A percentile compares a stretch with the other conserved stretches of the same genome.
These are phyloP conservation scores for Eimeria mitis DNA, from an alignment of 169 alveolate species.

Conservation along the genomic window DNA sequence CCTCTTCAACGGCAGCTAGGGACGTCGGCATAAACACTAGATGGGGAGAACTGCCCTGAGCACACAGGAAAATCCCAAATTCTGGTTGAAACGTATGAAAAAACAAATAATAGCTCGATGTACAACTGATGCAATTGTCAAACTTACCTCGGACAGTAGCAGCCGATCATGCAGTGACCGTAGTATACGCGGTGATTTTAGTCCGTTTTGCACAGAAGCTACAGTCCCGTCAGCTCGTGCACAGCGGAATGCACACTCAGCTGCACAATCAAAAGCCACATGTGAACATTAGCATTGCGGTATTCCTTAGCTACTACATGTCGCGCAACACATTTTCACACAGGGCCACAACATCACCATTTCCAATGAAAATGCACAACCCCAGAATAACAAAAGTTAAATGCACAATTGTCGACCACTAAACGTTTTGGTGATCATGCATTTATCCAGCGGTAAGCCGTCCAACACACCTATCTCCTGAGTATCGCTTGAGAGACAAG, in stretches of 20 bases:
- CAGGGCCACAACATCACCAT: background rate
- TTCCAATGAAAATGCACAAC: background rate
- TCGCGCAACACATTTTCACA: background rate
- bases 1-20: conserved; percentile 76
- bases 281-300: background rate
- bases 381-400: background rate
- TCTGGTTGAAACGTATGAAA: background rate
- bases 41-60: conserved; percentile 43
- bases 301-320: background rate
- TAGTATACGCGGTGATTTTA: conserved; percentile 66
- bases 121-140: background rate
- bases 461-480: conserved; percentile 25
- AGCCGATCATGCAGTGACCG: conserved; percentile 67
- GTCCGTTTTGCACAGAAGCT: conserved; percentile 79
- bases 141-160: conserved; percentile 36
- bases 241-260: conserved; percentile 39
- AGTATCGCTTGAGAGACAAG: conserved; percentile 47
- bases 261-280: conserved; percentile 42
- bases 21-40: conserved; percentile 80
- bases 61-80: background rate
- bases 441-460: background rate
- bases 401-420: too few species aligned
- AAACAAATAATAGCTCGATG: background rate
- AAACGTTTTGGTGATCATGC: background rate
- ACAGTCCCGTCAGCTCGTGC: conserved; percentile 61